Conservation (phyloP, 805 yeast species). For the Wickerhamomyces chambardii region DNA sequence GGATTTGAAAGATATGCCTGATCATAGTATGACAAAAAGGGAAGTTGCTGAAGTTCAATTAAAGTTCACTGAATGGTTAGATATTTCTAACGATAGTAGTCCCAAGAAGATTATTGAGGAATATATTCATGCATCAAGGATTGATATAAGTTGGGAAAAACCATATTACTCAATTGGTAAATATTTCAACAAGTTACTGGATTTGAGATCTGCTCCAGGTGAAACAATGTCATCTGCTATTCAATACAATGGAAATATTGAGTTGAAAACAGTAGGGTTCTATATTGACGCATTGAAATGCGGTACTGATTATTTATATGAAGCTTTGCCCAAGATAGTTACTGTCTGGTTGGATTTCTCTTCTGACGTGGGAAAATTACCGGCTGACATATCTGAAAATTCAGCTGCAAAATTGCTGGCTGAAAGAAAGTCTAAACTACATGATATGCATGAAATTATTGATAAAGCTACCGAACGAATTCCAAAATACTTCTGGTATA, state of each 20-base stretch:
- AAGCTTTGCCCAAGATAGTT: constrained; percentile 82
- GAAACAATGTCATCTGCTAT: constrained; percentile 10
- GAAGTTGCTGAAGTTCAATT: constrained; percentile 41
- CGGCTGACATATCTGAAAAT: constrained; percentile 10
- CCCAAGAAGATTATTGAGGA: constrained; percentile 64
- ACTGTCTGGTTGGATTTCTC: constrained; percentile 87
- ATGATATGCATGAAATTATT: constrained; percentile 40
- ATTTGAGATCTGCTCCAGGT: constrained; percentile 38
- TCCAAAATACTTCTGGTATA: constrained; percentile 62
- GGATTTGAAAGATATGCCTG: constrained; percentile 19
- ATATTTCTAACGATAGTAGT: constrained; percentile 74
- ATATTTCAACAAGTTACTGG: constrained; percentile 70
- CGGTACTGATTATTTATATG: constrained; percentile 63
- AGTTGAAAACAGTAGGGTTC: constrained; percentile 42
- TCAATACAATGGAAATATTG: constrained; percentile 39
- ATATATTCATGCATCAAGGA: constrained; percentile 47
- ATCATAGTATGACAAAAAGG: constrained; percentile 11
- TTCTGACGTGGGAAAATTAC: constrained; percentile 15
- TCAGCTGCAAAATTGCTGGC: constrained; percentile 4
- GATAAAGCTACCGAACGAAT: constrained; percentile 31
- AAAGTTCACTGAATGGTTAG: constrained; percentile 84
- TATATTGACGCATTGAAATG: constrained; percentile 51
- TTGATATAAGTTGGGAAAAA: constrained; percentile 60
- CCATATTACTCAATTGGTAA: constrained; percentile 76
- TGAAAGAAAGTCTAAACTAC: constrained; percentile 27